Base-by-base conservation (phyloP, 129 eudicot genomes). In the Flaveria ramosissima region DNA sequence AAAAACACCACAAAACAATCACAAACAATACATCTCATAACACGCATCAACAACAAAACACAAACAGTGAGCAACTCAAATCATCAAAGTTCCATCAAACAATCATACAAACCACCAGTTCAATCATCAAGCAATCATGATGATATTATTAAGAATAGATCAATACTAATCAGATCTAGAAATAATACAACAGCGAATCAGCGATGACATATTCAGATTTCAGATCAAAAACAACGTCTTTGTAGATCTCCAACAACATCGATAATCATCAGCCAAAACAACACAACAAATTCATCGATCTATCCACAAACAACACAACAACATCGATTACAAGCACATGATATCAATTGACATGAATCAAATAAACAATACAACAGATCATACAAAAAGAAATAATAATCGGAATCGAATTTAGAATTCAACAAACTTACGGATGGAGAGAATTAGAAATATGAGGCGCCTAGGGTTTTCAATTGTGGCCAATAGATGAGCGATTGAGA, bases 381-480 rank as follows among this genome's bases (percentile, higher is more conserved):
- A 53, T 53, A 19, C 13, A 45, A 11, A 45, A 8, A 45, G 14
- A 16, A 50, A 9, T 19, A 45, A 36, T 36, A 36, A 36, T 36
- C 4, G 1, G n/a, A 32, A 72, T 72, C 77, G 20, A 72, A 39
- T 55, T 36, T 45, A 72, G 52, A 55, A 1, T 72, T 19, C 2
- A 39, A 21, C 0, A 10, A 53, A 56, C 24, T 42, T 72, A 53
- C 64, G 53, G 53, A 72, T 56, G 19, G 55, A 55, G 2, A 36
- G 14, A 36, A 20, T n/a, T n/a, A 36, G 36, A 72, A 32, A 56
- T 36, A 42, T 6, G 77, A 72, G 68, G 77, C 67, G 77, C 46
- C 53, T 72, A 72, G 77, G 77, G 67, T 72, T 72, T 72, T 53
- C 67, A 39, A 20, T 72, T 55, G 67, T 72, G 50, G 30, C 77